A percentile compares a stretch with the other conserved stretches of the same genome.
Evolutionary conservation across 495 filamentous ascomycete species (phyloP).

Genomic region (Pyrenopolyporus hunteri): DNA sequence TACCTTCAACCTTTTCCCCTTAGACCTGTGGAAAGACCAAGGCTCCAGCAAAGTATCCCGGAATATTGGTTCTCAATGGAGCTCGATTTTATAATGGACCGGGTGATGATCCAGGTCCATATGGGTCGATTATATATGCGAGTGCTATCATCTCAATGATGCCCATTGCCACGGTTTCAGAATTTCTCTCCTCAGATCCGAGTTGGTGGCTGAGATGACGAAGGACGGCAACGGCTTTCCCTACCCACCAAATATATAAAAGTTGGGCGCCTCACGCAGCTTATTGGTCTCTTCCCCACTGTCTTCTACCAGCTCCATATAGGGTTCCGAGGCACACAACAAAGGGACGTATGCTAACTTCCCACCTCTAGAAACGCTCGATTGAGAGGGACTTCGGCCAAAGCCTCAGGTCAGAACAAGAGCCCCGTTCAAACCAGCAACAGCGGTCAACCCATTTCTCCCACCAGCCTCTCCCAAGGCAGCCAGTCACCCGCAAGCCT

Average conservation of each 20-base stretch:
- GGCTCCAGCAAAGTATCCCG: slow-evolving; percentile 2
- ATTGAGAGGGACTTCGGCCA: slow-evolving; percentile 53
- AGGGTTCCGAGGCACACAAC: slow-evolving; percentile 6
- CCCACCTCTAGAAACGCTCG: slow-evolving; percentile 51
- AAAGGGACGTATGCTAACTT: slow-evolving; percentile 24
- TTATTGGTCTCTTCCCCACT: slow-evolving; percentile 19
- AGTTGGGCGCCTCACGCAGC: neutral
- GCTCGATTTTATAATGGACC: neutral
- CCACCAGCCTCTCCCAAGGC: slow-evolving; percentile 51
- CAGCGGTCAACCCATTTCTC: slow-evolving; percentile 45
- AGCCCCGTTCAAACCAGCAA: slow-evolving; percentile 48
- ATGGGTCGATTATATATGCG: slow-evolving; percentile 3
- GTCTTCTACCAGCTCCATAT: slow-evolving; percentile 7
- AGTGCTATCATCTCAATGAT: neutral
- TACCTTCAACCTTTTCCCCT: neutral
- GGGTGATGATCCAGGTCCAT: neutral
- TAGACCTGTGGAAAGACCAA: slow-evolving; percentile 2
- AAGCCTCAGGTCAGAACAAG: slow-evolving; percentile 47
- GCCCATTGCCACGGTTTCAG: neutral
- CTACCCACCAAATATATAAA: slow-evolving; percentile 10
- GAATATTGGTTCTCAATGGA: slow-evolving; percentile 3
- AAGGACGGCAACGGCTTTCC: too few species aligned
- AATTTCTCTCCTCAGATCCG: too few species aligned
- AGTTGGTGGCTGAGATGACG: neutral
- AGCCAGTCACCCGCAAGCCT: slow-evolving; percentile 58